Evolutionary conservation across 345 rosid genomes (phyloP).

Genomic region (Arabis alpina): DNA sequence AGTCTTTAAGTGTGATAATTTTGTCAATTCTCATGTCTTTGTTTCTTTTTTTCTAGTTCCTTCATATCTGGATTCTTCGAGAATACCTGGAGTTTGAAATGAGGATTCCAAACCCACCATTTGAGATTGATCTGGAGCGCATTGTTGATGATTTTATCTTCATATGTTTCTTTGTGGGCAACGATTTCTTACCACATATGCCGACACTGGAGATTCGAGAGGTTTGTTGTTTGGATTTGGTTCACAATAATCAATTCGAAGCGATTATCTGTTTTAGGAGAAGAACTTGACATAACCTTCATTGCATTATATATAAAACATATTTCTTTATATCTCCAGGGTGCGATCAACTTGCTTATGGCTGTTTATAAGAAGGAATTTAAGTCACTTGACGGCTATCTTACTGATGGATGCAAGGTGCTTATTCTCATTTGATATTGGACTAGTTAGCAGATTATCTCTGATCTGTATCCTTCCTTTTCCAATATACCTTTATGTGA

Average conservation of each 20-base stretch:
- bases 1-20: conserved; percentile 7
- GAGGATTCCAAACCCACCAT: conserved; percentile 73
- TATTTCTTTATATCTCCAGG: conserved; percentile 57
- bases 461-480: conserved; percentile 17
- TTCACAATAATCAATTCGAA: neutral
- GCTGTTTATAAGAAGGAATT: conserved; percentile 96
- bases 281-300: neutral
- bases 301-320: conserved; percentile 3
- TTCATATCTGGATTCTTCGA: conserved; percentile 92
- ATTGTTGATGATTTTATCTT: conserved; percentile 97
- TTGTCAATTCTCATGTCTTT: conserved; percentile 28
- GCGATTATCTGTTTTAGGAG: conserved; percentile 9
- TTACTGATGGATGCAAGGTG: conserved; percentile 89
- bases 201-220: conserved; percentile 98
- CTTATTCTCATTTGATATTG: conserved; percentile 24
- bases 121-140: conserved; percentile 78
- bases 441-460: conserved; percentile 19
- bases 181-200: conserved; percentile 99
- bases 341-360: conserved; percentile 92
- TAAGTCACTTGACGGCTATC: conserved; percentile 71
- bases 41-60: conserved; percentile 57
- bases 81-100: conserved; percentile 87
- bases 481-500: conserved; percentile 17
- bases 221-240: conserved; percentile 51
- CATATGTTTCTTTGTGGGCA: conserved; percentile 98